Evolutionary conservation across 2,329 filamentous ascomycete species (phyloP), one percentile per base, ranked within the genome.

Genomic region (Aspergillus felis): DNA sequence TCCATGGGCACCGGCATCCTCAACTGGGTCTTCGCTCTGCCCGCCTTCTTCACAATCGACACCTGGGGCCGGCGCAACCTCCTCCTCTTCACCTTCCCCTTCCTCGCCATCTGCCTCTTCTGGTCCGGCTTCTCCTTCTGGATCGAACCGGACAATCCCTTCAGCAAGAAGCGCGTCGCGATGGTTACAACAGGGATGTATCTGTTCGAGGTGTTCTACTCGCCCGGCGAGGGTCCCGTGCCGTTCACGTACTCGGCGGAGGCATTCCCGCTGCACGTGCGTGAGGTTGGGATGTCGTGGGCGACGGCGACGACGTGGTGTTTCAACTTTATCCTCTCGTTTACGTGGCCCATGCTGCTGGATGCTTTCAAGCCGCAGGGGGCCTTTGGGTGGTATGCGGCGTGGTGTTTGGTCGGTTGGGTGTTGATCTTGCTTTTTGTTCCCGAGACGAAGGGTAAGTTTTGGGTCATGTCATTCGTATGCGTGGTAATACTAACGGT

Each of bases 171-270:
- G 3, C 75, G 75, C 5, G 67, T 75, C 3, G 74, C 65, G 46
- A 74, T 76, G 57, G 74, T 79, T 17, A 71, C 74, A 0, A 62
- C 77, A 3, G 78, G 77, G 0, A 75, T 75, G 24, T 79, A 77
- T 57, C 64, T 79, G 1, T 79, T 79, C 61, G 74, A 74, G 32
- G 67, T 76, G 2, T 73, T 76, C 35, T 79, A 79, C 57, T 79
- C 77, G 1, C 84, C 84, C 0, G 86, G 86, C 42, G 85, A 85
- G 66, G 86, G 86, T 0, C 82, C 83, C 0, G 85, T 87, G 0
- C 85, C 86, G 0, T 88, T 87, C 65, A 87, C 84, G 0, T 88
- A 88, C 68, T 86, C 84, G 0, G 85, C 86, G 22, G 86, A 88
- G 68, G 85, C 84, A 1, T 88, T 87, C 65, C 85, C 85, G 5